These are phyloP conservation scores for Ligustrum vulgare DNA, from an alignment of 257 asterid genomes.

Conservation along the genomic window DNA sequence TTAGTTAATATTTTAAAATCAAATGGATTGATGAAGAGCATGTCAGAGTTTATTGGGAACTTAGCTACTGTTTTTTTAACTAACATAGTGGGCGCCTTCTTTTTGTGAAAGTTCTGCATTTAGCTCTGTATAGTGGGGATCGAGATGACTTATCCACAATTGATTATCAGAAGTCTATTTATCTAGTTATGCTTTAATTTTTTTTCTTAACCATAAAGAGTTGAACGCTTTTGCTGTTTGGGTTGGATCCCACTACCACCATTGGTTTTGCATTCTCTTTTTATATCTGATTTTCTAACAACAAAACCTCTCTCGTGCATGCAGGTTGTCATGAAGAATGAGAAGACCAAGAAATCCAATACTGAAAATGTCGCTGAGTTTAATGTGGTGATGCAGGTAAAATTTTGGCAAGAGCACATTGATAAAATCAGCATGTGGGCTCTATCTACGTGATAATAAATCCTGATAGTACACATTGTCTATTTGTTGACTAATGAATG, in stretches of 20 bases:
- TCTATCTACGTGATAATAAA: conserved; percentile 13
- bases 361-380: conserved; percentile 79
- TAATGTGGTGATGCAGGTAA: conserved; percentile 96
- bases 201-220: conserved; percentile 10
- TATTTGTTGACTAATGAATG: conserved; percentile 21
- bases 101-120: conserved; percentile 6
- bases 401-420: conserved; percentile 21
- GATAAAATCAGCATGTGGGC: conserved; percentile 9
- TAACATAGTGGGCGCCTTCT: not conserved
- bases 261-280: conserved; percentile 18
- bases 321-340: conserved; percentile 67
- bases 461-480: conserved; percentile 6
- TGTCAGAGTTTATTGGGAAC: not conserved
- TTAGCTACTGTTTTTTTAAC: not conserved
- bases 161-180: not conserved
- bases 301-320: conserved; percentile 18
- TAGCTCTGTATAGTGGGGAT: conserved; percentile 1
- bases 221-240: conserved; percentile 15
- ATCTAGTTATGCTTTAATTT: not conserved
- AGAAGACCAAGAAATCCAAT: conserved; percentile 48
- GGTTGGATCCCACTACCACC: conserved; percentile 18
- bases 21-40: not conserved
- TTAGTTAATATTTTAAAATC: not conserved
- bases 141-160: not conserved
- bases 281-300: conserved; percentile 2